Conservation (phyloP, 495 filamentous ascomycete species). For the Tuber aestivum region DNA sequence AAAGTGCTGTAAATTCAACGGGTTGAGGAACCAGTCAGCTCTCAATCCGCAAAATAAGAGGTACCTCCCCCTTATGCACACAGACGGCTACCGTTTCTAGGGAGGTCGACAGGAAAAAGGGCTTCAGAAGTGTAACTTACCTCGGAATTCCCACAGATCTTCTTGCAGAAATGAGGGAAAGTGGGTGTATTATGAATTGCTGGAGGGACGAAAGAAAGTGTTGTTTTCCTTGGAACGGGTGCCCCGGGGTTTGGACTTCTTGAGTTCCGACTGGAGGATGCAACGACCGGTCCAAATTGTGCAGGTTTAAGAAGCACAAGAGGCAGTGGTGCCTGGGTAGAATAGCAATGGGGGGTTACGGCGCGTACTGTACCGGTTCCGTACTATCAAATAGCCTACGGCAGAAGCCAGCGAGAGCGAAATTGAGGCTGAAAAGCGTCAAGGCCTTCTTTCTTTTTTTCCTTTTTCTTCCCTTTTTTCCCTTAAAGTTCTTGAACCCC, state of each 20-base stretch:
- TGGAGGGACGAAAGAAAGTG: neutral
- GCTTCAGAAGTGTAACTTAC: neutral
- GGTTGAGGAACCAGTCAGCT: constrained; percentile 20
- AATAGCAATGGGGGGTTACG: neutral
- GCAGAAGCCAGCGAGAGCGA: neutral
- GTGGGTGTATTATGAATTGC: neutral
- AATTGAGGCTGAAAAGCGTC: constrained; percentile 3
- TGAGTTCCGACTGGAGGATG: neutral
- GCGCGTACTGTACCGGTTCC: neutral
- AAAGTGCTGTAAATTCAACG: constrained; percentile 4
- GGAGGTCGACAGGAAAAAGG: neutral
- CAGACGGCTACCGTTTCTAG: constrained; percentile 11
- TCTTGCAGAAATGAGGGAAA: neutral
- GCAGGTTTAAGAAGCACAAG: neutral
- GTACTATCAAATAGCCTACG: neutral
- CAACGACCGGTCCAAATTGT: neutral
- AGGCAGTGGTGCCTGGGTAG: constrained; percentile 1
- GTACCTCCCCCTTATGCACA: constrained; percentile 1
- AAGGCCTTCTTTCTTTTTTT: constrained; percentile 1
- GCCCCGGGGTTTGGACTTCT: neutral
- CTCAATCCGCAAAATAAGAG: constrained; percentile 12
- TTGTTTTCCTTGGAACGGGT: neutral
- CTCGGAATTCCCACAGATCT: neutral
- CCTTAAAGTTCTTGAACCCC: neutral
- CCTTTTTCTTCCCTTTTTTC: neutral